phyloP scores from a whole-genome alignment of 192 early-diverging fungal species.

The Geranomyces variabilis region DNA sequence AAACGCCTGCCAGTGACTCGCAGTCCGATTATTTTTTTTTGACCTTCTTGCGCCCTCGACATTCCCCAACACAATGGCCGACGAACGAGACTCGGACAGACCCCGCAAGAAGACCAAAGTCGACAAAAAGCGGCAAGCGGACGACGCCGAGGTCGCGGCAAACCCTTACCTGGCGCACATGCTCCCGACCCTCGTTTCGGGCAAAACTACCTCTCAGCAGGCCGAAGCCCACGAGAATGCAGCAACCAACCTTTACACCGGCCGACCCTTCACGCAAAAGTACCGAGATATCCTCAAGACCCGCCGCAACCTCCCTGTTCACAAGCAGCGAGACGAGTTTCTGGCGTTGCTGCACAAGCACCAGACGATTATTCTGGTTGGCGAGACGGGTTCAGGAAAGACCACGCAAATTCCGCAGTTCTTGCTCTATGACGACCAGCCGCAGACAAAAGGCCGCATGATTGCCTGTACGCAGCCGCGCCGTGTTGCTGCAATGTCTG shows the following conservation, averaged over 20 bases:
- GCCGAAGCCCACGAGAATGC: slow-evolving; percentile 79
- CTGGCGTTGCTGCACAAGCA: slow-evolving; percentile 90
- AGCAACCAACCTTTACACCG: slow-evolving; percentile 77
- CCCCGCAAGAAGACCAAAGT: no score
- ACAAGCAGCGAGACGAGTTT: slow-evolving; percentile 91
- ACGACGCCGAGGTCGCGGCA: not conserved
- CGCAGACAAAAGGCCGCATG: slow-evolving; percentile 78
- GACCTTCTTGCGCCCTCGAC: no score
- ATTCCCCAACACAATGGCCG: no score
- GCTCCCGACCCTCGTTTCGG: slow-evolving; percentile 57
- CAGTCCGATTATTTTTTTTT: no score
- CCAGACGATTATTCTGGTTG: slow-evolving; percentile 94
- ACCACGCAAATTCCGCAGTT: slow-evolving; percentile 99
- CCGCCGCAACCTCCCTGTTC: slow-evolving; percentile 89
- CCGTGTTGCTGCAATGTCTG: slow-evolving; percentile 98
- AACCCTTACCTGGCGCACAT: slow-evolving; percentile 53
- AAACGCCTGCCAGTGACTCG: no score
- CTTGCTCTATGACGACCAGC: slow-evolving; percentile 84
- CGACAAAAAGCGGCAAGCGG: no score
- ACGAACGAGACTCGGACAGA: no score
- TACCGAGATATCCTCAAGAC: slow-evolving; percentile 91
- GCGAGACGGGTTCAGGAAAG: slow-evolving; percentile 97
- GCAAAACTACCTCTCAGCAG: slow-evolving; percentile 83
- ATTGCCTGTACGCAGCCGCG: slow-evolving; percentile 99
- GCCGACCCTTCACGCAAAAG: slow-evolving; percentile 75